Base-by-base conservation (phyloP, 805 yeast genomes). In the Nakazawaea ernobii region DNA sequence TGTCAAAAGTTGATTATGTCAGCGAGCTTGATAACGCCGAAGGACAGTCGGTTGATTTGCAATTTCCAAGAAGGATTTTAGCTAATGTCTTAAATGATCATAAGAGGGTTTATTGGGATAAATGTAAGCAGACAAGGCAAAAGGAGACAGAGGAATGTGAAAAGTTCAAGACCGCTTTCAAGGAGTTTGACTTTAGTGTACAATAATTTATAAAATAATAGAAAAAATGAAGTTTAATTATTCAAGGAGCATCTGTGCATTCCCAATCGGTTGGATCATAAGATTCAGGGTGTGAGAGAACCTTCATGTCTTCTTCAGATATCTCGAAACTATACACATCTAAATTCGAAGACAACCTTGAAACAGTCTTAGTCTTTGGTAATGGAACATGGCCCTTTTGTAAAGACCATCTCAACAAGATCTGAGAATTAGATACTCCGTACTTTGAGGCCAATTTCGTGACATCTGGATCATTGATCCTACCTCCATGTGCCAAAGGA, bases 211-310 rank as follows among this genome's bases (percentile, higher is more conserved):
- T 24, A 32, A 20, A 54, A 14, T 17, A 14, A 24, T 11, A 41
- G 28, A 32, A 17, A 20, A 10, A 14, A 30, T 29, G 11, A 11
- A 11, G 4, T 30, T 30, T 30, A 4, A 3, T n/a, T 6, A 30
- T 14, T 54, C 55, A 74, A 42, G 82, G 80, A 24, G 79, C 80
- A 53, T 77, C 77, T 3, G 84, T 79, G 49, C 84, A 81, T 57
- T 83, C 89, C 89, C 89, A 84, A 55, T 82, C 89, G 1, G 88
- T 81, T 9, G 88, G 87, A 51, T 82, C 87, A 53, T 84, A 80
- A 1, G 76, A 78, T 3, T 70, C 61, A 0, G 84, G 83, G 49
- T 73, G 75, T 45, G 73, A 75, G 43, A 79, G 51, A 15, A 50
- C 45, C 15, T 59, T 53, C 49, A 71, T 61, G 41, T 78, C 80